Base-by-base conservation (phyloP, 495 filamentous ascomycete species). In the Talaromyces thailandensis region DNA sequence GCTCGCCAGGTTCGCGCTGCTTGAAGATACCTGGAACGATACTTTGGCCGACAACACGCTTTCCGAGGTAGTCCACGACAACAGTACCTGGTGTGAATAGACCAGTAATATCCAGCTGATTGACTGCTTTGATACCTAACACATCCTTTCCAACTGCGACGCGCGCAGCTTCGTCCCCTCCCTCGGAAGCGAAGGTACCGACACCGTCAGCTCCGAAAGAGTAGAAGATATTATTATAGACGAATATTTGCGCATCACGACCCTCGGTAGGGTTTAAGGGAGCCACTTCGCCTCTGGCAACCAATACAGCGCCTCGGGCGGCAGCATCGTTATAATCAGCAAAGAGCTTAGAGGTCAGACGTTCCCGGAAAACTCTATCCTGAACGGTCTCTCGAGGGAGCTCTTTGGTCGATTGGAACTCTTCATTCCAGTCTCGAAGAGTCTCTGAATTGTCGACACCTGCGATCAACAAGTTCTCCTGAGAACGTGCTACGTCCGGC, bases 21-120 rank as follows among this genome's bases (percentile, higher is more conserved):
- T 96, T 96, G 85, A 99, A 99, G 70, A 99, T 99, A 56, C 95
- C 95, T 5, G 95, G 95, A 6, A 99, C 95, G 64, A 99, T 97
- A 69, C 91, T 96, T 79, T 99, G 95, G 35, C 92, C 95, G 45
- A 99, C 94, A 64, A 99, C 88, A 62, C 95, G 91, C 80, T 94
- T 96, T 56, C 95, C 95, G 26, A 98, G 82, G 70, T 98, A 99
- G 74, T 99, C 95, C 1, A 98, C 90, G 9, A 98, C 92, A 18
- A 97, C 90, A 21, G 95, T 99, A 45, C 93, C 95, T 0, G 95
- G 91, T 14, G 93, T 97, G 71, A 93, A 96, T 23, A 99, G 81
- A 16, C 92, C 93, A 55, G 88, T 85, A 68, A 98, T 94, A 70
- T 99, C 95, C 32, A 99, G 86, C 76, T 96, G 91, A 77, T 99